These are phyloP conservation scores for Aquilaria sinensis DNA, from an alignment of 345 rosid genomes.

Conservation along the genomic window DNA sequence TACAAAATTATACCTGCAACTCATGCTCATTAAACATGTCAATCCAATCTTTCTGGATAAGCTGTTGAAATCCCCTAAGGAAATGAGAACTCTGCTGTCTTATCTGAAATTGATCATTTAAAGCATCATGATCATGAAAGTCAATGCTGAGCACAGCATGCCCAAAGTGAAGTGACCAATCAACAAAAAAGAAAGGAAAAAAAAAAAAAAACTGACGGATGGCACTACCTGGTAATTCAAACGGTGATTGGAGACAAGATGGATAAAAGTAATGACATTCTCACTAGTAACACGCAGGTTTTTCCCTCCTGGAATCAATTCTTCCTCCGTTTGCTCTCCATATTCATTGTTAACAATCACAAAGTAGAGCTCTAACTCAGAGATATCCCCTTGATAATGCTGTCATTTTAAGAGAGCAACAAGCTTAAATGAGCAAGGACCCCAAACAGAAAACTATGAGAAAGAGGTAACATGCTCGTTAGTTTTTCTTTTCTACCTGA, in stretches of 20 bases:
- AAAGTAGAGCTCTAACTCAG: constrained; percentile 85
- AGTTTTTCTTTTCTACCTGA: too few relatives aligned
- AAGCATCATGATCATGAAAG: constrained; percentile 7
- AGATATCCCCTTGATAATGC: constrained; percentile 81
- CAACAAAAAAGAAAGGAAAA: not conserved
- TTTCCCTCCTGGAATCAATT: constrained; percentile 85
- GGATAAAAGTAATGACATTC: constrained; percentile 84
- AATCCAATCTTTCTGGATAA: constrained; percentile 88
- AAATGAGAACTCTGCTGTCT: constrained; percentile 93
- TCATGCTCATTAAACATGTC: constrained; percentile 98
- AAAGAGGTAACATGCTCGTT: not conserved
- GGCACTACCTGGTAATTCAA: constrained; percentile 72
- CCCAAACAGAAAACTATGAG: not conserved
- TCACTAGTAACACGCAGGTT: constrained; percentile 77
- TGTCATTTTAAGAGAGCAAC: constrained; percentile 25
- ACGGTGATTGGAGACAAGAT: constrained; percentile 96
- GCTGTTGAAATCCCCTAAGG: constrained; percentile 94
- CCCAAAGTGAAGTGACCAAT: not conserved
- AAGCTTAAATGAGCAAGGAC: not conserved
- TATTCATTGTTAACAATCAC: constrained; percentile 94
- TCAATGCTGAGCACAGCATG: not conserved
- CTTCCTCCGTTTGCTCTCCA: constrained; percentile 95
- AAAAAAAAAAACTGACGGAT: constrained; percentile 13
- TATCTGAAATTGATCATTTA: constrained; percentile 46
- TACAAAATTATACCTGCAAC: constrained; percentile 61